Percentiles rank a stretch among this genome's conserved stretches.
Conservation (phyloP, 2,329 filamentous ascomycete species). For the Rutstroemia sp. region DNA sequence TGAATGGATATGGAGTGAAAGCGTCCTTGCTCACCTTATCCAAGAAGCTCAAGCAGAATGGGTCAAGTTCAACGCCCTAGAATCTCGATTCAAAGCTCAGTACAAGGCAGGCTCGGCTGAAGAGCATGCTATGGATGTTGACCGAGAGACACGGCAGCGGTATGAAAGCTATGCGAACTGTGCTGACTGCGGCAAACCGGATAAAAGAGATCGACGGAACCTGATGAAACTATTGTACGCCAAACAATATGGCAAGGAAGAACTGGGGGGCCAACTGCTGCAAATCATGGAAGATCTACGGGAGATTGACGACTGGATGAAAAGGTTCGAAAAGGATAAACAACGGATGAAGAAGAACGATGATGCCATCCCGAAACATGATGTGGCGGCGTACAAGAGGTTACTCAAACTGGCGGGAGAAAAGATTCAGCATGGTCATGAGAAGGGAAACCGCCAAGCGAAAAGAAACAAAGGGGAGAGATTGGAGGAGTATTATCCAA, state of each 20-base stretch:
- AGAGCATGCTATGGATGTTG: not conserved
- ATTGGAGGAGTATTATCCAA: not conserved
- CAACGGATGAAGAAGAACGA: not conserved
- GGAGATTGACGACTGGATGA: not conserved
- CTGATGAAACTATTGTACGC: not conserved
- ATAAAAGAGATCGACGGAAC: not conserved
- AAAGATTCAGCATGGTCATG: not conserved
- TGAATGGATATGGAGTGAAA: not conserved
- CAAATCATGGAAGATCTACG: not conserved
- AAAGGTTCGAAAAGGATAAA: not conserved
- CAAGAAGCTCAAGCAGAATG: not conserved
- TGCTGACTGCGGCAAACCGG: not conserved
- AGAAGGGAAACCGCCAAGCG: not conserved
- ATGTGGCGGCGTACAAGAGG: not conserved
- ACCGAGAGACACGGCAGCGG: not conserved
- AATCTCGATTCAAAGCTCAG: not conserved
- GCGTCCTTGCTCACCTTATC: not conserved
- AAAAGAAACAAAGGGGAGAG: not conserved
- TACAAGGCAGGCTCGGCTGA: not conserved
- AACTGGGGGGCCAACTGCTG: not conserved
- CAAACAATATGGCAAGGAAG: not conserved
- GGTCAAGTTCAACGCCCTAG: not conserved
- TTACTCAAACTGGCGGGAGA: not conserved
- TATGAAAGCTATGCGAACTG: not conserved
- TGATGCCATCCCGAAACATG: not conserved